Percentiles rank a stretch among this genome's conserved stretches.
Conservation (phyloP, 2,329 filamentous ascomycete genomes). For the Paracamarosporium sp. region DNA sequence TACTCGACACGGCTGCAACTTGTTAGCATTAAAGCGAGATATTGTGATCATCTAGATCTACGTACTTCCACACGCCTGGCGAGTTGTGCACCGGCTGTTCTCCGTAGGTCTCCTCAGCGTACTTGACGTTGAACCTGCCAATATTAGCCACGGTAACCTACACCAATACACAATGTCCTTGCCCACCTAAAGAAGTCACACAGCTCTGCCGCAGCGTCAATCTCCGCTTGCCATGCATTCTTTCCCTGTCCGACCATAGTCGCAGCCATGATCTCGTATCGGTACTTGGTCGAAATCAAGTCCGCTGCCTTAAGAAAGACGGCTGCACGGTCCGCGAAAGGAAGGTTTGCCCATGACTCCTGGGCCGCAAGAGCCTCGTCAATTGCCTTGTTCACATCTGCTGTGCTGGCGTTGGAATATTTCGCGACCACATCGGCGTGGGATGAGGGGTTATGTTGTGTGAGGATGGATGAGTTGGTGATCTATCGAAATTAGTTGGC, state of each 20-base stretch:
- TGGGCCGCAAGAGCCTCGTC: slow-evolving; percentile 86
- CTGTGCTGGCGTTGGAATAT: slow-evolving; percentile 80
- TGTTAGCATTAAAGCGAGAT: slow-evolving; percentile 22
- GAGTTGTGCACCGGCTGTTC: slow-evolving; percentile 87
- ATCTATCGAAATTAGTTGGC: slow-evolving; percentile 56
- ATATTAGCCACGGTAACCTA: slow-evolving; percentile 8
- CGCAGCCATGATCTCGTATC: slow-evolving; percentile 94
- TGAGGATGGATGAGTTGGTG: slow-evolving; percentile 69
- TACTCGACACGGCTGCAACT: slow-evolving; percentile 75
- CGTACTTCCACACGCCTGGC: slow-evolving; percentile 82
- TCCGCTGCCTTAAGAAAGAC: slow-evolving; percentile 97
- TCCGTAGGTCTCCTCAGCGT: slow-evolving; percentile 87
- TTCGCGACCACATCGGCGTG: slow-evolving; percentile 79
- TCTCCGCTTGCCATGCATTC: slow-evolving; percentile 99
- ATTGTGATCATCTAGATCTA: background rate
- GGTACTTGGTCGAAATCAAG: slow-evolving; percentile 87
- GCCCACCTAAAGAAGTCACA: slow-evolving; percentile 80
- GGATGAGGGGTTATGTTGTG: slow-evolving; percentile 82
- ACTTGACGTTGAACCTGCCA: slow-evolving; percentile 83
- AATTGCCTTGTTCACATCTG: slow-evolving; percentile 81
- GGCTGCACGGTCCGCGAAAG: slow-evolving; percentile 89
- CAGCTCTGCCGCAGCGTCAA: slow-evolving; percentile 91
- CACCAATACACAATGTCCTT: background rate
- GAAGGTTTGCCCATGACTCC: slow-evolving; percentile 81
- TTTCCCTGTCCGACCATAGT: slow-evolving; percentile 98